Base-by-base conservation (phyloP, 2,329 filamentous ascomycete genomes). In the Pyricularia sp. region DNA sequence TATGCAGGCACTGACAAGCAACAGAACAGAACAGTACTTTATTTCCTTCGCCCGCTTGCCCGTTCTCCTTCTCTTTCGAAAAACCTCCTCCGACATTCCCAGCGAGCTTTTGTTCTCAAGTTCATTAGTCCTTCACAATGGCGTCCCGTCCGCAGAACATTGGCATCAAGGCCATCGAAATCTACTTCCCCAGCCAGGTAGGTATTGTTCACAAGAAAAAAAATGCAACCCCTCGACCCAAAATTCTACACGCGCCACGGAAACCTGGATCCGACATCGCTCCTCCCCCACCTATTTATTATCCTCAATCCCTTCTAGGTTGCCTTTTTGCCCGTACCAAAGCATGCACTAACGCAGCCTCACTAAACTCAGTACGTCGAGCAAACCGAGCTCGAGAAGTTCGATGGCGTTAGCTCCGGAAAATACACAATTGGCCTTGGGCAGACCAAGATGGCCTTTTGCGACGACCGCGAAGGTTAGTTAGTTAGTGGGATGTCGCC, bases 371-470 rank as follows among this genome's bases (percentile, higher is more conserved):
- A 94, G 92, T 95, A 92, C 81, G 91, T 95, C 76, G 90, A 94
- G 78, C 92, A 95, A 82, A 80, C 84, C 69, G 91, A 94, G 79
- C 87, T 95, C 72, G 92, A 94, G 81, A 92, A 92, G 81, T 92
- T 93, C 81, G 92, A 95, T 87, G 92, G 91, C 79, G 91, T 92
- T 76, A 86, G 86, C 78, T 79, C 88, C 69, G 92, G 92, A 74
- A 95, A 95, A 83, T 95, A 95, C 85, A 95, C 92, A 77, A 94
- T 95, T 82, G 92, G 92, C 79, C 90, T 95, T 69, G 92, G 92
- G 76, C 92, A 95, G 86, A 94, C 91, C 78, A 93, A 92, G 83
- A 95, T 95, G 92, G 90, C 89, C 84, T 95, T 95, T 83, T 94
- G 92, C 79, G 92, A 95, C 81, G 92, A 95, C 78, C 89, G 91